Evolutionary conservation across 75 land plant species (phyloP).

Genomic region (Ceratopteris richardii): DNA sequence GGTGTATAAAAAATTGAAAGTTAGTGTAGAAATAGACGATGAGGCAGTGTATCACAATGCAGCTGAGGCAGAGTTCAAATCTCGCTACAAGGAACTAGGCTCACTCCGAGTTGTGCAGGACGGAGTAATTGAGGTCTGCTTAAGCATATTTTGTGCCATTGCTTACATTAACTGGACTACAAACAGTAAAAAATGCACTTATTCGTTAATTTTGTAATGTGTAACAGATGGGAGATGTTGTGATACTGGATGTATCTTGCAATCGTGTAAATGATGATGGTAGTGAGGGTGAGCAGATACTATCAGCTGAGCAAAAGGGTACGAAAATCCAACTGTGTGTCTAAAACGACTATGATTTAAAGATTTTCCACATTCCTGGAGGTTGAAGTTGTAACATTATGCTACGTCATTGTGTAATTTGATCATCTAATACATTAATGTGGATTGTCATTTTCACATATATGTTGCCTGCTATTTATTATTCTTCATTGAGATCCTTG

Average conservation of each 20-base stretch:
- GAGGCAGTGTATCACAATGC: constrained; percentile 47
- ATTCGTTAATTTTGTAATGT: background rate
- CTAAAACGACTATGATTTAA: too few relatives aligned
- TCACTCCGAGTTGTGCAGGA: constrained; percentile 54
- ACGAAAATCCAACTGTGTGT: too few relatives aligned
- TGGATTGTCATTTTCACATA: too few relatives aligned
- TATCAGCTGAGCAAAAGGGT: constrained; percentile 89
- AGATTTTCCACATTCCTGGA: too few relatives aligned
- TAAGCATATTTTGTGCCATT: background rate
- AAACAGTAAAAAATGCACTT: too few relatives aligned
- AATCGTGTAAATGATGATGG: constrained; percentile 51
- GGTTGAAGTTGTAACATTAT: too few relatives aligned
- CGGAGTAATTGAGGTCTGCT: constrained; percentile 72
- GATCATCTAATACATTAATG: too few relatives aligned
- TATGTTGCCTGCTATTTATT: too few relatives aligned
- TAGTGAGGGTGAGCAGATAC: constrained; percentile 54
- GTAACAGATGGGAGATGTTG: constrained; percentile 73
- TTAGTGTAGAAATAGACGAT: constrained; percentile 60
- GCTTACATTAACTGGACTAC: too few relatives aligned
- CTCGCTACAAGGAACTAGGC: constrained; percentile 76
- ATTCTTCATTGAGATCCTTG: too few relatives aligned
- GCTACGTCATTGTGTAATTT: too few relatives aligned
- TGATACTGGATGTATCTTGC: constrained; percentile 66
- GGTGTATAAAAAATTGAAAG: constrained; percentile 68
- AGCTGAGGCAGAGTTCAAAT: constrained; percentile 61